These are phyloP conservation scores for Cystofilobasidium capitatum DNA, from an alignment of 768 basidiomycete species.

Conservation along the genomic window DNA sequence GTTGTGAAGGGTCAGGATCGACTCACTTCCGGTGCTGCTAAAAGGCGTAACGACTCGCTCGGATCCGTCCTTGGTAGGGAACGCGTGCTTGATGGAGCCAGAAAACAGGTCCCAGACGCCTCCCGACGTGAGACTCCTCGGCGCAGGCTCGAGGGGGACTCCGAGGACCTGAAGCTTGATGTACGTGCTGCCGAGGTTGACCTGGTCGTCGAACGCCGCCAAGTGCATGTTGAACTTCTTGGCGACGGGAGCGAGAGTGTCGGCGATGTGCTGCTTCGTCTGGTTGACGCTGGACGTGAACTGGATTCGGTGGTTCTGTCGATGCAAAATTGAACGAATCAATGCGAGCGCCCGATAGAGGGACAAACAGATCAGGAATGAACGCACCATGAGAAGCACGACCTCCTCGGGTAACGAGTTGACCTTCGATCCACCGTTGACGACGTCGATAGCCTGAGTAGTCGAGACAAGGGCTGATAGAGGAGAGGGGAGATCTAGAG, in stretches of 20 bases:
- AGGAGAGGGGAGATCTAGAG: not conserved
- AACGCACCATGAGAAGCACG: slow-evolving; percentile 7
- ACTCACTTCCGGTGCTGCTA: not conserved
- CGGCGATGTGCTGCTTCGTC: slow-evolving; percentile 10
- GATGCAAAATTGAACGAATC: not conserved
- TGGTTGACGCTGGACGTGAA: slow-evolving; percentile 15
- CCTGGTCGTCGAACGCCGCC: slow-evolving; percentile 15
- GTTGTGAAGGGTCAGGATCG: too few relatives aligned
- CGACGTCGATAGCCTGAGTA: slow-evolving; percentile 36
- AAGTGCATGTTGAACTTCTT: not conserved
- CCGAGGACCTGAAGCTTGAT: slow-evolving; percentile 19
- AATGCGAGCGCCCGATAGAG: not conserved
- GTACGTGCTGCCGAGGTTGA: slow-evolving; percentile 6
- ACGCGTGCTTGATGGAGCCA: slow-evolving; percentile 12
- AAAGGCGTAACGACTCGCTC: slow-evolving; percentile 2
- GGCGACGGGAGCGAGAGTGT: slow-evolving; percentile 19
- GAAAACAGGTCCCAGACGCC: slow-evolving; percentile 23
- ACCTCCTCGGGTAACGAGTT: slow-evolving; percentile 26
- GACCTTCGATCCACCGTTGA: slow-evolving; percentile 36
- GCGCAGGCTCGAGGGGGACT: slow-evolving; percentile 22
- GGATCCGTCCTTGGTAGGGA: slow-evolving; percentile 5
- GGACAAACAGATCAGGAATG: not conserved
- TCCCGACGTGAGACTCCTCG: not conserved
- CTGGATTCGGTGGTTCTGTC: slow-evolving; percentile 22
- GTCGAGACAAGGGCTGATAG: slow-evolving; percentile 32